A percentile compares a stretch with the other conserved stretches of the same genome.
phyloP scores from a whole-genome alignment of 2,329 filamentous ascomycete genomes.

The Aspergillus sp. region DNA sequence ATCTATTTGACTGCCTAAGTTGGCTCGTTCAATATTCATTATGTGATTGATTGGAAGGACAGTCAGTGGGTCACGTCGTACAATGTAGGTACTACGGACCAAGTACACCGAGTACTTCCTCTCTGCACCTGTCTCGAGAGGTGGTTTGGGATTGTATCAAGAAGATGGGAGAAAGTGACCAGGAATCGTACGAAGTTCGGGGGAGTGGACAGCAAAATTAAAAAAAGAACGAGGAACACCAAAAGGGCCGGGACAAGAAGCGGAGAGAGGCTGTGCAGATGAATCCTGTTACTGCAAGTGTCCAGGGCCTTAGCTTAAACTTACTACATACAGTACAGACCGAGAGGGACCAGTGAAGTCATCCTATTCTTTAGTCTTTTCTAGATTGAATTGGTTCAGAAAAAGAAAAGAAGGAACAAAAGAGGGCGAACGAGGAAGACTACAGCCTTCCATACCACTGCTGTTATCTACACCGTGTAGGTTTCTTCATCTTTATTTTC shows the following conservation, averaged over 20 bases:
- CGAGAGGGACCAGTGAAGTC: neutral
- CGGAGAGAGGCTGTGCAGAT: neutral
- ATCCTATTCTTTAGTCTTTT: neutral
- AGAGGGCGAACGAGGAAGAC: neutral
- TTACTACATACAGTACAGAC: neutral
- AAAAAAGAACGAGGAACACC: neutral
- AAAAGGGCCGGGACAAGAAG: neutral
- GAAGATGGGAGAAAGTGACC: neutral
- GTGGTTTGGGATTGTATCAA: neutral
- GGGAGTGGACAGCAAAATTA: neutral
- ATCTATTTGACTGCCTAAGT: neutral
- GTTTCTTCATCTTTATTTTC: too few relatives aligned
- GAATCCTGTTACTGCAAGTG: neutral
- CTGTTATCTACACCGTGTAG: too few relatives aligned
- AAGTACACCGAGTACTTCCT: neutral
- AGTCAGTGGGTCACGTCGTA: neutral
- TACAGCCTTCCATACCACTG: too few relatives aligned
- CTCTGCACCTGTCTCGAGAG: neutral
- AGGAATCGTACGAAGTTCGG: neutral
- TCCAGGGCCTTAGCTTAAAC: neutral
- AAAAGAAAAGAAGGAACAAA: neutral
- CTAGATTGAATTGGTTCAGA: neutral
- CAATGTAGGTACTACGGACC: neutral
- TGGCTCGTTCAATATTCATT: neutral
- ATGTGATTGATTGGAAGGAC: constrained; percentile 1